Percentiles rank a stretch among this genome's conserved stretches.
Conservation (phyloP, 352 stramenopile genomes). For the Phytophthora brassicae region DNA sequence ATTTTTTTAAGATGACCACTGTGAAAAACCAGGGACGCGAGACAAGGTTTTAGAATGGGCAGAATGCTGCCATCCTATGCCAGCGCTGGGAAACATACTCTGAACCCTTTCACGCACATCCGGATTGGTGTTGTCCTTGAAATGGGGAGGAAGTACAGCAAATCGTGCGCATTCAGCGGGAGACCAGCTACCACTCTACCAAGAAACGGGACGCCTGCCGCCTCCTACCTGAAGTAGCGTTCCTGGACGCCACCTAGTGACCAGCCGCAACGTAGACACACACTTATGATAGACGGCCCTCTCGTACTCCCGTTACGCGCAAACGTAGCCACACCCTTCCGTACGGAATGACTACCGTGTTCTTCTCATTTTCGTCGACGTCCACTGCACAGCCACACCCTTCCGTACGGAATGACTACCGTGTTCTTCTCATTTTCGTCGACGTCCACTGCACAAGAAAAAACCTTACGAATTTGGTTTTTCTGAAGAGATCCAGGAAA, state of each 20-base stretch:
- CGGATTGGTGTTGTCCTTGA: background rate
- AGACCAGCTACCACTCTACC: conserved; percentile 14
- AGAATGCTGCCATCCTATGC: background rate
- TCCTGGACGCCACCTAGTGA: conserved; percentile 12
- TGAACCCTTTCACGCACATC: background rate
- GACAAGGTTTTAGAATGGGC: background rate
- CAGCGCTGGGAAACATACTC: conserved; percentile 11
- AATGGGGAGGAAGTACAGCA: conserved; percentile 12
- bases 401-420: conserved; percentile 14
- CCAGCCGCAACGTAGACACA: conserved; percentile 12
- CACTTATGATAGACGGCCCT: conserved; percentile 10
- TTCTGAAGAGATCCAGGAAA: conserved; percentile 4
- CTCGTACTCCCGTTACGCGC: conserved; percentile 6
- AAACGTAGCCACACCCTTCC: conserved; percentile 13
- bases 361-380: background rate
- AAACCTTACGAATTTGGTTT: conserved; percentile 5
- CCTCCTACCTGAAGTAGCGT: conserved; percentile 4
- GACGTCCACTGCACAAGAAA: background rate
- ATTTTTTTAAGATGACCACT: background rate
- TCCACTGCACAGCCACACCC: background rate
- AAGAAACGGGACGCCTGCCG: conserved; percentile 9
- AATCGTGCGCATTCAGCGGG: conserved; percentile 12
- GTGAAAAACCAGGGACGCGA: background rate
- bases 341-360: conserved; percentile 9
- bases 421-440: background rate